Base-by-base conservation (phyloP, 805 yeast genomes). In the Nakazawaea molendinolei region DNA sequence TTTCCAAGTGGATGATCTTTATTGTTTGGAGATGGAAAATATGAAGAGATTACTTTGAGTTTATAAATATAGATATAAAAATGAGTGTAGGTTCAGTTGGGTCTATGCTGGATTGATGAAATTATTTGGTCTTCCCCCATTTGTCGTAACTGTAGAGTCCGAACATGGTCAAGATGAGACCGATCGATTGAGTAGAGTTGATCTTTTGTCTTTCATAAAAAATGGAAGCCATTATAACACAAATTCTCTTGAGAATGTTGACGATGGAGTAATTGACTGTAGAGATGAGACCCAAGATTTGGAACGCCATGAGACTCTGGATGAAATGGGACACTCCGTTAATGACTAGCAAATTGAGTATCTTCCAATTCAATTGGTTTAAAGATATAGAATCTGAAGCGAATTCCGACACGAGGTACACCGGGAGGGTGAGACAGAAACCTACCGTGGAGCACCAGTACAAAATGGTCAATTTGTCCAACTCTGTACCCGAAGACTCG, bases 251-350 rank as follows among this genome's bases (percentile, higher is more conserved):
- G 57, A 81, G 54, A 33, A 83, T 82, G 53, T 79, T 83, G 21
- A 89, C 92, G 50, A 83, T 79, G 27, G 86, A 78, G 55, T 83
- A 83, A 51, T 79, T 80, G 31, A 83, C 81, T 4, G 92, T 83
- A n/a, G 80, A 69, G 17, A 82, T 67, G 46, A 71, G 52, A 2
- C 90, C 90, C 44, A 83, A 67, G 31, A 83, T 68, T 53, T 80
- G 87, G 55, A 83, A 83, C 18, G 90, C 90, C 32, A 82, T 55
- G 52, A 83, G 66, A 3, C 86, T 74, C 57, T 83, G 92, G 36
- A 74, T 48, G 50, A 82, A 83, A 60, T 83, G 94, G 3, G 81
- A 61, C 1, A 71, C 37, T 2, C 89, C 87, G 53, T 83, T 85
- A n/a, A 78, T 36, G 5, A 72, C 20, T 22, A 80, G 65, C 31